phyloP scores from a whole-genome alignment of 768 basidiomycete species.

The Candolleomyces eurysporus region DNA sequence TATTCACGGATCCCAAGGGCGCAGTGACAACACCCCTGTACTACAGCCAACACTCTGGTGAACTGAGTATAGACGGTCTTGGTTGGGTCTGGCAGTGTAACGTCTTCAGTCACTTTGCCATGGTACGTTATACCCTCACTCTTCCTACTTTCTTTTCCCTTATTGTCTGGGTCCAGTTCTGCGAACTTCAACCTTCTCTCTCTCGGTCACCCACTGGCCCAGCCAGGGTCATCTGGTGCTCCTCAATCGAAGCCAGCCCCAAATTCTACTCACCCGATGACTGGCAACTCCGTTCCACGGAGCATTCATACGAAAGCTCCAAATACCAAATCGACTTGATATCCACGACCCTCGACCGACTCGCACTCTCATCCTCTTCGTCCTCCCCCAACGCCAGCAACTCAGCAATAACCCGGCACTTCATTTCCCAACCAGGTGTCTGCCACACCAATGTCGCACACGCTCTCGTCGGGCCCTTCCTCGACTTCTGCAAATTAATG shows the following conservation, averaged over 20 bases:
- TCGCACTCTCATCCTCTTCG: constrained; percentile 27
- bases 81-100: constrained; percentile 88
- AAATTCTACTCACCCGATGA: constrained; percentile 59
- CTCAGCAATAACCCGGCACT: constrained; percentile 44
- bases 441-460: constrained; percentile 60
- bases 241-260: constrained; percentile 64
- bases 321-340: constrained; percentile 82
- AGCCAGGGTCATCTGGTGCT: constrained; percentile 75
- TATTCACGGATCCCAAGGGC: constrained; percentile 41
- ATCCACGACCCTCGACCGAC: constrained; percentile 49
- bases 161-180: constrained; percentile 43
- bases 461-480: constrained; percentile 43
- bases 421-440: constrained; percentile 69
- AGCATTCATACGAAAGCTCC: constrained; percentile 62
- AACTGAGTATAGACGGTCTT: constrained; percentile 63
- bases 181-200: constrained; percentile 55
- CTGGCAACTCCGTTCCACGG: constrained; percentile 65
- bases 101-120: constrained; percentile 74
- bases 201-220: constrained; percentile 40
- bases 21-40: constrained; percentile 55
- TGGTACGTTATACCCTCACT: constrained; percentile 47
- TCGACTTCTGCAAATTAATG: constrained; percentile 47
- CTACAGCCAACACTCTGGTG: constrained; percentile 57
- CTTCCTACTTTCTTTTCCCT: neutral
- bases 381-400: constrained; percentile 7